phyloP scores from a whole-genome alignment of 2,329 filamentous ascomycete genomes.

The Fusarium austroafricanum region DNA sequence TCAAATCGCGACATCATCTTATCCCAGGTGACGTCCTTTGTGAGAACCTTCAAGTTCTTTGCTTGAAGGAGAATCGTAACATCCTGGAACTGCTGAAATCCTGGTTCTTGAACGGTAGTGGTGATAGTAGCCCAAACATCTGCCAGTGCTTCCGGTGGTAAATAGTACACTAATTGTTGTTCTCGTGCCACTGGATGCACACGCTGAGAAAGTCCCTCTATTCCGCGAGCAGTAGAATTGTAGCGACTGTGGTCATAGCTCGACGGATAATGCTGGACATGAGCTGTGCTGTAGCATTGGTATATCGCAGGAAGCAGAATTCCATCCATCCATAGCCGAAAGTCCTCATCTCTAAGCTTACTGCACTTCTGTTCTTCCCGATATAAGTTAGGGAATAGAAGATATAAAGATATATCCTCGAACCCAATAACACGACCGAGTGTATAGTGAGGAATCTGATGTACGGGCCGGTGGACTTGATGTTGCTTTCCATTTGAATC shows the following conservation, averaged over 20 bases:
- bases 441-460: no score
- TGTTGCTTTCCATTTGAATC: no score
- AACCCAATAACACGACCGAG: neutral
- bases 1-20: neutral
- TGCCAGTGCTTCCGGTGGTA: conserved; percentile 5
- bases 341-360: conserved; percentile 3
- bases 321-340: neutral
- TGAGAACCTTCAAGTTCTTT: neutral
- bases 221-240: neutral
- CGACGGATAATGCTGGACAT: conserved; percentile 13
- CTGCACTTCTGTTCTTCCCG: neutral
- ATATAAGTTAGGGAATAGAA: conserved; percentile 5
- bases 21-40: neutral
- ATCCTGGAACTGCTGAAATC: neutral
- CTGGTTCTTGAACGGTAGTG: neutral
- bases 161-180: conserved; percentile 2
- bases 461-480: no score
- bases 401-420: conserved; percentile 10
- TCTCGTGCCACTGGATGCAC: conserved; percentile 6
- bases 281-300: neutral
- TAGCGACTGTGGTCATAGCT: neutral
- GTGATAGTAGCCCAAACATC: neutral
- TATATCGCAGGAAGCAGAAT: conserved; percentile 1
- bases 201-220: neutral
- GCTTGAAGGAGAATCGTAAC: neutral